Percentiles rank a stretch among this genome's conserved stretches.
These are phyloP conservation scores for Suillus lakei DNA, from an alignment of 768 basidiomycete species.

Conservation along the genomic window DNA sequence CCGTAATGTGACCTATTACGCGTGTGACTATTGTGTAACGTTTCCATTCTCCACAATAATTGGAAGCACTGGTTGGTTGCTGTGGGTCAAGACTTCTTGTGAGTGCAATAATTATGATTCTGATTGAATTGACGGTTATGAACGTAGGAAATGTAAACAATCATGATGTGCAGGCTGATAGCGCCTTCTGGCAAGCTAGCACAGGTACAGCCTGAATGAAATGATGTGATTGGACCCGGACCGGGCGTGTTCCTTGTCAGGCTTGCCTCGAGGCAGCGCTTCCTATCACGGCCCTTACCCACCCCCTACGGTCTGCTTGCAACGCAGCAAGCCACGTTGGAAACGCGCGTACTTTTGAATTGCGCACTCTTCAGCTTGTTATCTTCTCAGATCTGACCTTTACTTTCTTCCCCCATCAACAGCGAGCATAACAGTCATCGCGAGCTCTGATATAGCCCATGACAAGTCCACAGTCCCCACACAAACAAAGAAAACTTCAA, in stretches of 20 bases:
- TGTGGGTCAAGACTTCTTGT: background rate
- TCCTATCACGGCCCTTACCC: conserved; percentile 58
- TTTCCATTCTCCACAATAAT: background rate
- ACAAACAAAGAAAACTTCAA: conserved; percentile 59
- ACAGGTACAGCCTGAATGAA: background rate
- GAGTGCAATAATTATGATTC: background rate
- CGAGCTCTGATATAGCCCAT: conserved; percentile 41
- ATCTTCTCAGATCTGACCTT: conserved; percentile 38
- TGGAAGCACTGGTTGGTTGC: too few relatives aligned
- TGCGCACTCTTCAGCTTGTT: conserved; percentile 18
- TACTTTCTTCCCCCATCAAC: conserved; percentile 33
- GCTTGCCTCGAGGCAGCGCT: conserved; percentile 46
- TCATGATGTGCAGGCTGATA: background rate
- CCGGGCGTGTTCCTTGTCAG: conserved; percentile 14
- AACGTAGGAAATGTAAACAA: conserved; percentile 12
- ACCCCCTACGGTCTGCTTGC: conserved; percentile 57
- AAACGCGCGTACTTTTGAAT: conserved; percentile 54
- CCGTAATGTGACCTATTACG: background rate
- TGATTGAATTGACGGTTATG: conserved; percentile 14
- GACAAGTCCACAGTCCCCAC: conserved; percentile 59
- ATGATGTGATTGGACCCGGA: conserved; percentile 15
- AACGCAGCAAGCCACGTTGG: conserved; percentile 62
- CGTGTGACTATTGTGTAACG: conserved; percentile 7
- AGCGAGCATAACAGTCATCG: conserved; percentile 23
- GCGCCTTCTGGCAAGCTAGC: background rate